These are phyloP conservation scores for Setaria italica DNA, from an alignment of 202 grass and related monocot species.

Conservation along the genomic window DNA sequence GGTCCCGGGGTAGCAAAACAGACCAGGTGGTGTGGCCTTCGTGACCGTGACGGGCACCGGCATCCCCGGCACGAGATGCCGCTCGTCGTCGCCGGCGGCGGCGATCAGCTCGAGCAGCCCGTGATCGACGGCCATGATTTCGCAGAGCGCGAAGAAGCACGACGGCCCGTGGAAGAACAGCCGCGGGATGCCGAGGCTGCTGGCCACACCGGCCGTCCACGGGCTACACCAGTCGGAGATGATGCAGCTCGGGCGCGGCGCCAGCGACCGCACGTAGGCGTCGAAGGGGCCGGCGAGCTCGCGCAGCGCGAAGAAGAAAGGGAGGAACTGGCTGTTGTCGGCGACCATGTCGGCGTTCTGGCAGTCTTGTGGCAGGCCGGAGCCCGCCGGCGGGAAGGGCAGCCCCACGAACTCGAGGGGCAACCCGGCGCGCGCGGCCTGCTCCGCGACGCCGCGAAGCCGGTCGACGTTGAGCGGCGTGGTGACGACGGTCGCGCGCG, in stretches of 20 bases:
- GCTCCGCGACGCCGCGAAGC: neutral
- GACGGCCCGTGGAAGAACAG: constrained; percentile 63
- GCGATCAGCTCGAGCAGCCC: constrained; percentile 37
- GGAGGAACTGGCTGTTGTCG: neutral
- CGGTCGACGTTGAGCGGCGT: neutral
- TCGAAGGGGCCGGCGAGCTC: constrained; percentile 50
- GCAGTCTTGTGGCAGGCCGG: constrained; percentile 41
- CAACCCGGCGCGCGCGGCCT: neutral
- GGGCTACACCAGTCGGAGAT: constrained; percentile 59
- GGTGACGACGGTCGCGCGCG: constrained; percentile 13
- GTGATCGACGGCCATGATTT: constrained; percentile 36
- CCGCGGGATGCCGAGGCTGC: constrained; percentile 40
- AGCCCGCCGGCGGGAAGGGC: constrained; percentile 4
- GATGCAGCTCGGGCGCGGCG: constrained; percentile 56
- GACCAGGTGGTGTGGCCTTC: neutral
- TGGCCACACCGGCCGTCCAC: constrained; percentile 55
- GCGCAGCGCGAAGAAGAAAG: constrained; percentile 48
- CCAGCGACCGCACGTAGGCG: constrained; percentile 42
- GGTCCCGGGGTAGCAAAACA: constrained; percentile 23
- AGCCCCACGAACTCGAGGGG: constrained; percentile 32
- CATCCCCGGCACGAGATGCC: constrained; percentile 47
- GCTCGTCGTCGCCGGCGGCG: neutral
- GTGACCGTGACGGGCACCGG: constrained; percentile 44
- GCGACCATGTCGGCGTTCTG: constrained; percentile 47
- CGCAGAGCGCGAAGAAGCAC: constrained; percentile 64